Evolutionary conservation across 805 yeast genomes (phyloP), one percentile per base, ranked within the genome.

Genomic region (Wickerhamomyces tratensis): DNA sequence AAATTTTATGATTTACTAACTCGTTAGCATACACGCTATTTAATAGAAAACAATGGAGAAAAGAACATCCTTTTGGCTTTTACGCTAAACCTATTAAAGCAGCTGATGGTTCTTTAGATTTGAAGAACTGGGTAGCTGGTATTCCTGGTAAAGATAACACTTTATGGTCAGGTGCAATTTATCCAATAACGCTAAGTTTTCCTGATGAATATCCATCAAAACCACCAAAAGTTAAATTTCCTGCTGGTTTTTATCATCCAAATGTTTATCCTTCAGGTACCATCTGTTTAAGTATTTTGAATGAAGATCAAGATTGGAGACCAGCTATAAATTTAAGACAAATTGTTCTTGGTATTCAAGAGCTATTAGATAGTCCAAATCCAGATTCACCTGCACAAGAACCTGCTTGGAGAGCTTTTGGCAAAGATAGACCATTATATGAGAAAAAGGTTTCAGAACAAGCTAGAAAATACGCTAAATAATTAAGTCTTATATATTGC

Each of bases 191-290:
- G 3, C 78, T 93, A 34, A 63, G 70, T 8, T 93, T 93, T 62
- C 87, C 96, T 1, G 84, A 79, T 41, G 98, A 91, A 47, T 93
- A 87, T 58, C 98, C 98, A 3, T 83, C 96, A 7, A 91, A 91
- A 61, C 98, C 98, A 1, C 98, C 98, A 36, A 88, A 87, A 56
- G 88, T 95, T 44, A 78, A 76, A 64, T 88, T 93, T 51, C 95
- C 96, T 3, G 76, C 80, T 3, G 86, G 84, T 0, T 93, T 93
- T 55, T 93, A 88, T 65, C 99, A 93, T 63, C 99, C 99, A 11
- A 93, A 93, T 56, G 91, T 93, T 9, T 93, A 93, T 55, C 99
- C 99, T 1, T 85, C 95, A 43, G 99, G 99, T 2, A 93, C 98
- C 1, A 82, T 93, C 34, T 93, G 99, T 64, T 73, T 93, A 39